Base-by-base conservation (phyloP, 2,329 filamentous ascomycete genomes). In the Paraphoma chrysanthemicola region DNA sequence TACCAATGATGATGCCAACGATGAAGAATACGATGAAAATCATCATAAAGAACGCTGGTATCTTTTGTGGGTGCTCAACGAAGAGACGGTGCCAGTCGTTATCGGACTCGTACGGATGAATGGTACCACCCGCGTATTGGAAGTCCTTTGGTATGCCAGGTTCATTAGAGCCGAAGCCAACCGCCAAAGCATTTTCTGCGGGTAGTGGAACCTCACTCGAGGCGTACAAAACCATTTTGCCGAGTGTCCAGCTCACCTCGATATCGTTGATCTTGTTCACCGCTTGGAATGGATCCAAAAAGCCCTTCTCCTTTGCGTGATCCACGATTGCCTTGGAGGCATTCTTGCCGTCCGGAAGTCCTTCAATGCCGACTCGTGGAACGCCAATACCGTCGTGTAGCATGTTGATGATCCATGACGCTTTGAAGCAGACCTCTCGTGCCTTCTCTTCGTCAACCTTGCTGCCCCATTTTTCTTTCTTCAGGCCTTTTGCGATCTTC, bases 391-490 rank as follows among this genome's bases (percentile, higher is more conserved):
- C 95, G 60, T 97, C 92, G 70, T 99, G 94, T 4, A 99, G 83
- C 70, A 99, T 89, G 68, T 96, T 99, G 72, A 99, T 97, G 44
- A 99, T 82, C 95, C 96, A 99, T 5, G 92, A 95, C 0, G 95
- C 93, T 76, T 99, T 99, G 83, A 99, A 99, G 75, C 95, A 99
- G 1, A 96, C 91, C 71, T 96, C 89, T 62, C 90, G 86, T 5
- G 93, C 93, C 48, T 89, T 90, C 67, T 90, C 86, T 55, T 82
- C 81, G 64, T 90, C 85, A 1, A 92, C 85, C 63, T 93, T 93
- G 60, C 91, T 87, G 12, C 90, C 90, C 81, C 87, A 94, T 71
- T 90, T 87, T 58, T 91, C 76, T 17, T 81, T 78, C 9, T 83
- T 79, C 4, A 97, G 79, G 18, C 86, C 88, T 10, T 83, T 79